Evolutionary conservation across 495 filamentous ascomycete genomes (phyloP), one percentile per base, ranked within the genome.

Genomic region (Entonaema liquescens): DNA sequence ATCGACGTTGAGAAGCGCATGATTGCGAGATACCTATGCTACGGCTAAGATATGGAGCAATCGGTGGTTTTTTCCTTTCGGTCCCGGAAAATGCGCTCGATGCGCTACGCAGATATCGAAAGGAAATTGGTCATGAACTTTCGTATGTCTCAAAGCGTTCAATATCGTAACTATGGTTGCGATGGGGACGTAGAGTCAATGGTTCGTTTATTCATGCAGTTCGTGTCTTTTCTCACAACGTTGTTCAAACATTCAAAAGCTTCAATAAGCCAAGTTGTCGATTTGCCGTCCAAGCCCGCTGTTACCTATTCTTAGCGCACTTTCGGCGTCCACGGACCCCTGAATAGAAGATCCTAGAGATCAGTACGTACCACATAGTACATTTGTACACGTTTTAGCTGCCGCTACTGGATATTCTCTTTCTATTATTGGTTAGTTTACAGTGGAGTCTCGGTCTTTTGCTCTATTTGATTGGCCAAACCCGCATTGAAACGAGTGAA

Each of bases 1-100:
- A 38, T 64, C 38, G 44, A 57, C 33, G 47, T 50, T 33, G 70
- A 33, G 65, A 76, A 68, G 56, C 70, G 75, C 75, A 77, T 77
- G 25, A 25, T 61, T 57, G 50, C 33, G 55, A 38, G 29, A 17
- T 31, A 31, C 7, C n/a, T 21, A 5, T 15, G 12, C 28, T 36
- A 62, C 19, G 17, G 11, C 15, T 52, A 33, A 33, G 31, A 9
- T 33, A 33, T 33, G 31, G 31, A 33, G 5, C 31, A 2, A 5
- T 33, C n/a, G n/a, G n/a, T n/a, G n/a, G 31, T 7, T 33, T 33
- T 40, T 44, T 38, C 35, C 17, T 42, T 17, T 53, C 50, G 2
- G 42, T 19, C 21, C 9, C 17, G 17, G 9, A 25, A 53, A 55
- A 73, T 66, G 70, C 70, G 70, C 65, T 62, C 31, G 60, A 54